Conservation (phyloP, 2,329 filamentous ascomycete genomes). For the Byssothecium circinans region DNA sequence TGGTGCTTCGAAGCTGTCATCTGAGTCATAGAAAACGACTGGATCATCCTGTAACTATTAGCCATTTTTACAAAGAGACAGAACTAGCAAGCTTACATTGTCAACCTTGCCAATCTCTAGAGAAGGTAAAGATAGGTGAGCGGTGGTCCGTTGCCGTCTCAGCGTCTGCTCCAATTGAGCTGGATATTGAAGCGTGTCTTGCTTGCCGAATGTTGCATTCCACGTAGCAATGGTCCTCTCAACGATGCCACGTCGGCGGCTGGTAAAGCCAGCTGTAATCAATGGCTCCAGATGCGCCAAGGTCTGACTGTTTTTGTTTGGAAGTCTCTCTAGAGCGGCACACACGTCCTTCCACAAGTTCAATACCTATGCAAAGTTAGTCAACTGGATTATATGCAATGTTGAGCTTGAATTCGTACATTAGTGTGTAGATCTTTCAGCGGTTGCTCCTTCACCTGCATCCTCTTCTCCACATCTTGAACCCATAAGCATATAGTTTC, state of each 20-base stretch:
- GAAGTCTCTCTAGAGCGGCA: conserved; percentile 57
- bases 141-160: conserved; percentile 59
- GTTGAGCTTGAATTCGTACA: conserved; percentile 21
- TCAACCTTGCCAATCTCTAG: conserved; percentile 45
- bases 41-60: conserved; percentile 15
- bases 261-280: conserved; percentile 57
- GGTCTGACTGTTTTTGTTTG: conserved; percentile 59
- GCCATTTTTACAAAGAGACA: conserved; percentile 48
- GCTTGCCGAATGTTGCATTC: conserved; percentile 69
- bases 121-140: conserved; percentile 54
- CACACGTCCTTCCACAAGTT: conserved; percentile 51
- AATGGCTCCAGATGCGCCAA: conserved; percentile 57
- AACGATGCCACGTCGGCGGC: conserved; percentile 53
- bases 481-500: conserved; percentile 65
- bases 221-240: conserved; percentile 62
- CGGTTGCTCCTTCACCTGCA: conserved; percentile 26
- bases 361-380: conserved; percentile 34
- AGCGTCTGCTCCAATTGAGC: conserved; percentile 64
- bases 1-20: conserved; percentile 18
- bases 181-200: conserved; percentile 65
- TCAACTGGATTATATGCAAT: not conserved
- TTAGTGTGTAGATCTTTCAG: conserved; percentile 27
- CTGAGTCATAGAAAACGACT: conserved; percentile 45
- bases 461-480: conserved; percentile 52
- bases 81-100: conserved; percentile 41